Evolutionary conservation across 768 basidiomycete species (phyloP), one percentile per base, ranked within the genome.

Genomic region (Candolleomyces eurysporus): DNA sequence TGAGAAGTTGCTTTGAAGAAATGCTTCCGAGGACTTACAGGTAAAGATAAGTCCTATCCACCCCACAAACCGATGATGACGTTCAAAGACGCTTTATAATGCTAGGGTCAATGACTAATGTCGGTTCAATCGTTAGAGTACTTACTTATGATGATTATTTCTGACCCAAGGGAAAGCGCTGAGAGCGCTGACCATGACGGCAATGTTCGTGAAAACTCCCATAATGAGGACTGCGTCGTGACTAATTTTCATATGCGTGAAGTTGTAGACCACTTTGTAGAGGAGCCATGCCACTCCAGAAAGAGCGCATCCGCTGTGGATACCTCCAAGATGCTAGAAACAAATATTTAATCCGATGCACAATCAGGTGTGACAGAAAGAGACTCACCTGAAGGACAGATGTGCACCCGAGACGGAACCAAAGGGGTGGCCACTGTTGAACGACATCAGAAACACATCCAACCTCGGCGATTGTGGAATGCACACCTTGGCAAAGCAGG

Each of bases 151-250:
- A 65, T 91, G 88, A 11, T 83, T 85, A 66, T 91, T 91, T 64
- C 91, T 81, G 50, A 92, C 83, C 88, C 89, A 91, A 31, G 90
- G 91, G 69, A 91, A 82, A 13, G 89, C 90, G 48, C 88, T 84
- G 48, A 82, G 69, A 46, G 87, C 80, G 49, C 84, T 86, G 61
- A 88, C 71, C 61, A 85, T 76, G 46, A 91, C 78, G 4, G 79
- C 73, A 8, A 88, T 60, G 64, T 82, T 79, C 8, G 87, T 87
- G 40, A 88, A 66, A 39, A 88, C 76, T 30, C 89, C 89, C 64
- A 87, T 81, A 46, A 82, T 77, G 8, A 91, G 76, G 26, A 90
- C 73, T 0, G 85, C 81, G 61, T 81, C 79, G 66, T 83, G 81
- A 61, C 82, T 84, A 36, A 79, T 63, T 57, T 80, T 70, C 60